Base-by-base conservation (phyloP, 2,329 filamentous ascomycete species). In the Beauveria rudraprayagi region DNA sequence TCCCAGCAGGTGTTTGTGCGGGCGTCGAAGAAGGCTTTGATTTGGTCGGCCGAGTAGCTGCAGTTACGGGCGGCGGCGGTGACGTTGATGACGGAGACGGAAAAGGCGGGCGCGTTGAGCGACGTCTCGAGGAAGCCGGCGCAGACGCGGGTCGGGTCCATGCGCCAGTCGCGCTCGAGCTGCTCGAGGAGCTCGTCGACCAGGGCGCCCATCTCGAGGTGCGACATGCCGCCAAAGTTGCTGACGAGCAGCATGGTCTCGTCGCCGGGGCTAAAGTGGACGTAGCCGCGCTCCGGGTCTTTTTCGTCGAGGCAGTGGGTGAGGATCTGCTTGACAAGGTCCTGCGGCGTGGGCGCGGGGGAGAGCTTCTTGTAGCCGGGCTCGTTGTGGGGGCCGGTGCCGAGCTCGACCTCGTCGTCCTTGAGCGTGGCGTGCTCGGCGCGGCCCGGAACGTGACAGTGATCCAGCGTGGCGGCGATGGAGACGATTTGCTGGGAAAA, bases 31-130 rank as follows among this genome's bases (percentile, higher is more conserved):
- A 90, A 82, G 19, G 76, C 74, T 63, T 88, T 79, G 74, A 90
- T 81, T 10, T 85, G 78, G 1, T 75, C 76, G 41, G 70, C 71
- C 0, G 77, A 77, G 69, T 81, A 82, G 2, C 72, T 65, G 67
- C 75, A 79, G 62, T 74, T 75, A 54, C 68, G 67, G 0, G 80
- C 76, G 0, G 78, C 76, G 0, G 76, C 77, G 0, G 79, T 78
- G 44, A 85, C 69, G 69, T 86, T 89, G 67, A 89, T 74, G 54
- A 90, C 66, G 3, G 86, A 88, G 6, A 90, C 79, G 16, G 84
- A 88, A 68, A 90, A 90, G 0, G 86, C 88, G 0, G 87, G 81
- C 0, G 86, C 87, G 65, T 90, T 90, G 67, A 91, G 79, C 17
- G 85, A 89, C 0, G 87, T 90, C 79, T 90, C 88, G 61, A 87